phyloP scores from a whole-genome alignment of 345 rosid species.

The Moricandia arvensis region DNA sequence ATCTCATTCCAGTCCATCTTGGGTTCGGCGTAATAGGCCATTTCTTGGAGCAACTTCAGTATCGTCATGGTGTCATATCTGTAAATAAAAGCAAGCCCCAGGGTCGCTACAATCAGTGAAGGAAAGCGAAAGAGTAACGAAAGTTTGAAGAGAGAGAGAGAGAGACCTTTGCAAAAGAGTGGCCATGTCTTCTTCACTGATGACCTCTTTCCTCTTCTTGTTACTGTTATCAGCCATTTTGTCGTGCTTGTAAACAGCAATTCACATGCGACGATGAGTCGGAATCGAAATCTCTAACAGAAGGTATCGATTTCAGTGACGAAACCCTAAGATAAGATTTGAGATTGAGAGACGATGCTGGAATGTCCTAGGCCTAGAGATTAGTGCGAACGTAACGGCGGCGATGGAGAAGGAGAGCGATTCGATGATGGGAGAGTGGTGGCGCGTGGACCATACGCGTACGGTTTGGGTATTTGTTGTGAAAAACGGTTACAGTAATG shows the following conservation, averaged over 20 bases:
- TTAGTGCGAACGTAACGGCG: not conserved
- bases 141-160: not conserved
- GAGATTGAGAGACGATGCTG: constrained; percentile 10
- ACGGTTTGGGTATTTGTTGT: not conserved
- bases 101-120: no score
- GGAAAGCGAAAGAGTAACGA: not conserved
- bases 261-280: constrained; percentile 35
- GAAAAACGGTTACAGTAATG: not conserved
- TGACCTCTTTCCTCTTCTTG: constrained; percentile 49
- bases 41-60: constrained; percentile 61
- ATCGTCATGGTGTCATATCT: constrained; percentile 62
- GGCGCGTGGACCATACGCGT: constrained; percentile 26
- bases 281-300: constrained; percentile 3
- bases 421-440: not conserved
- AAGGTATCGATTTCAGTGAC: not conserved
- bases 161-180: constrained; percentile 67
- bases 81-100: not conserved
- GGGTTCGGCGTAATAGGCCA: constrained; percentile 43
- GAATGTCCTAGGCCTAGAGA: not conserved
- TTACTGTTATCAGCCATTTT: constrained; percentile 50
- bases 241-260: constrained; percentile 5
- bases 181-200: constrained; percentile 70
- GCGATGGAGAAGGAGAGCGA: not conserved
- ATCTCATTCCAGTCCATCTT: constrained; percentile 67
- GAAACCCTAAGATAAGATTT: constrained; percentile 44